Percentiles rank a stretch among this genome's conserved stretches.
Conservation (phyloP, 768 basidiomycete species). For the Chiua virens region DNA sequence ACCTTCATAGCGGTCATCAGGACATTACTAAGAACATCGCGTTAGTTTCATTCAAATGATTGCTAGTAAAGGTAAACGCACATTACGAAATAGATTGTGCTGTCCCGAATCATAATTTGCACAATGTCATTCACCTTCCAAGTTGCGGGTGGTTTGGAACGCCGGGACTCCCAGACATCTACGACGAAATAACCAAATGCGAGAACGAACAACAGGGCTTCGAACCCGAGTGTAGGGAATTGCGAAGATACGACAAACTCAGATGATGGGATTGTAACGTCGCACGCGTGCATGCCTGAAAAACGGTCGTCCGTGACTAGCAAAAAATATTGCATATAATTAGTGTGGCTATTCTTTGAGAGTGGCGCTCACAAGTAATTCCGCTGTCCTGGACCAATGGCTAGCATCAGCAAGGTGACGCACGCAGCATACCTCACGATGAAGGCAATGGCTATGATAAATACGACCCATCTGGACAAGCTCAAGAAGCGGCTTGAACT, state of each 20-base stretch:
- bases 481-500: constrained; percentile 1
- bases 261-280: background rate
- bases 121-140: constrained; percentile 8
- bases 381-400: constrained; percentile 10
- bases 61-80: background rate
- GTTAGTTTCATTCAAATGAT: background rate
- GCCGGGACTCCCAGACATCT: constrained; percentile 3
- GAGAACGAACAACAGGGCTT: constrained; percentile 13
- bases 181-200: constrained; percentile 10
- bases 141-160: background rate
- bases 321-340: background rate
- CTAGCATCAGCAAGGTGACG: constrained; percentile 9
- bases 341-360: background rate
- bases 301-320: background rate
- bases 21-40: background rate
- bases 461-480: constrained; percentile 5
- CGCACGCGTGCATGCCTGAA: constrained; percentile 1
- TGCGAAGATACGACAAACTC: background rate
- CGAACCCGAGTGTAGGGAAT: constrained; percentile 14
- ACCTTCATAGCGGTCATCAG: constrained; percentile 2
- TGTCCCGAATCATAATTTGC: constrained; percentile 17
- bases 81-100: constrained; percentile 20
- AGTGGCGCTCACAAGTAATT: constrained; percentile 1
- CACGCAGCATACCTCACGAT: constrained; percentile 4
- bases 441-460: constrained; percentile 2